phyloP scores from a whole-genome alignment of 345 rosid species.

The Eucalyptus urophylla region DNA sequence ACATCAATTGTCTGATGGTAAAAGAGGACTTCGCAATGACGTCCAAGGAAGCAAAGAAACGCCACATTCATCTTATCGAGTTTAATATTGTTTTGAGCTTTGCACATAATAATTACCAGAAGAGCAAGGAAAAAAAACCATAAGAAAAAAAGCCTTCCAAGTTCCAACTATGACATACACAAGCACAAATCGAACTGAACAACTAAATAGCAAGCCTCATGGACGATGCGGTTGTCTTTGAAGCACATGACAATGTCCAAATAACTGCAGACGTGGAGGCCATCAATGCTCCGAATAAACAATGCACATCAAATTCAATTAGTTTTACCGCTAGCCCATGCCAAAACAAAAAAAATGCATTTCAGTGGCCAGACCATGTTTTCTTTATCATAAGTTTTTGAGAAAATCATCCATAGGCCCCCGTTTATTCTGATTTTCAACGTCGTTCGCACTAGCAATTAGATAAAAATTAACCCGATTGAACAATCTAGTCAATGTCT shows the following conservation, averaged over 20 bases:
- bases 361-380: not conserved
- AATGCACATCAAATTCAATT: not conserved
- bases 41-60: not conserved
- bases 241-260: slow-evolving; percentile 19
- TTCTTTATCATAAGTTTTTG: not conserved
- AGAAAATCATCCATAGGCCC: not conserved
- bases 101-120: not conserved
- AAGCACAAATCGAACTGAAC: slow-evolving; percentile 53
- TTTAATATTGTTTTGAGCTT: not conserved
- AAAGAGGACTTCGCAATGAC: not conserved
- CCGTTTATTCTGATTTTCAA: not conserved
- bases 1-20: not conserved
- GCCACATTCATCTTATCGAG: not conserved
- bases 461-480: slow-evolving; percentile 22
- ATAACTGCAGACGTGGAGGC: slow-evolving; percentile 17
- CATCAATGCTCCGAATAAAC: not conserved
- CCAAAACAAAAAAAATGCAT: not conserved
- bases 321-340: not conserved
- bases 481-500: slow-evolving; percentile 9
- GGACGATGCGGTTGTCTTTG: slow-evolving; percentile 36
- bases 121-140: not conserved
- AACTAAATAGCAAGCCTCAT: slow-evolving; percentile 18
- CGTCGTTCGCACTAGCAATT: not conserved
- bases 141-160: not conserved
- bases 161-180: not conserved